Evolutionary conservation across 1,139 yeast species (phyloP).

Genomic region (Sugiyamaella xylanicola): DNA sequence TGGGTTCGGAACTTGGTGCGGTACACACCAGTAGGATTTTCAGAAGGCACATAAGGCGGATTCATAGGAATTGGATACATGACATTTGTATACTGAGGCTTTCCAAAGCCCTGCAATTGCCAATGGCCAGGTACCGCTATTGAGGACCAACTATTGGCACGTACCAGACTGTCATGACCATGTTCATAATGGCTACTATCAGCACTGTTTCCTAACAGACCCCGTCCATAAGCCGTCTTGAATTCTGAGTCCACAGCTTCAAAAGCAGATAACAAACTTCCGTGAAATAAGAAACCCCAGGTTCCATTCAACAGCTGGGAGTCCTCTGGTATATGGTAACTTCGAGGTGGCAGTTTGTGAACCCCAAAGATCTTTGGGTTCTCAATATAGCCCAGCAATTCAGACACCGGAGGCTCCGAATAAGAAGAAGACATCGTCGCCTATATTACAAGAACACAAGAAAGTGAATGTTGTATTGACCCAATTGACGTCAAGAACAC

Average conservation of each 20-base stretch:
- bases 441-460: background rate
- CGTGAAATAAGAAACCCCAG: slow-evolving; percentile 40
- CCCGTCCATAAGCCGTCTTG: slow-evolving; percentile 3
- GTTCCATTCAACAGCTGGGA: slow-evolving; percentile 38
- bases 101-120: slow-evolving; percentile 45
- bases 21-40: slow-evolving; percentile 45
- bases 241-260: slow-evolving; percentile 26
- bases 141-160: slow-evolving; percentile 25
- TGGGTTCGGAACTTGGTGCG: slow-evolving; percentile 28
- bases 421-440: background rate
- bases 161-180: too few relatives aligned
- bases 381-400: slow-evolving; percentile 38
- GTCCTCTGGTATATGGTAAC: slow-evolving; percentile 35
- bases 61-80: slow-evolving; percentile 42
- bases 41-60: slow-evolving; percentile 43
- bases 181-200: too few relatives aligned
- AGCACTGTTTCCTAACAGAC: background rate
- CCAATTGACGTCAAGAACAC: background rate
- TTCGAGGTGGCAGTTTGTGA: slow-evolving; percentile 34
- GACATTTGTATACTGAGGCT: slow-evolving; percentile 43
- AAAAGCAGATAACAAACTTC: slow-evolving; percentile 36
- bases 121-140: slow-evolving; percentile 45
- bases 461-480: background rate
- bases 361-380: slow-evolving; percentile 31
- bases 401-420: background rate